Base-by-base conservation (phyloP, 2,329 filamentous ascomycete genomes). In the Curvularia spicifera region DNA sequence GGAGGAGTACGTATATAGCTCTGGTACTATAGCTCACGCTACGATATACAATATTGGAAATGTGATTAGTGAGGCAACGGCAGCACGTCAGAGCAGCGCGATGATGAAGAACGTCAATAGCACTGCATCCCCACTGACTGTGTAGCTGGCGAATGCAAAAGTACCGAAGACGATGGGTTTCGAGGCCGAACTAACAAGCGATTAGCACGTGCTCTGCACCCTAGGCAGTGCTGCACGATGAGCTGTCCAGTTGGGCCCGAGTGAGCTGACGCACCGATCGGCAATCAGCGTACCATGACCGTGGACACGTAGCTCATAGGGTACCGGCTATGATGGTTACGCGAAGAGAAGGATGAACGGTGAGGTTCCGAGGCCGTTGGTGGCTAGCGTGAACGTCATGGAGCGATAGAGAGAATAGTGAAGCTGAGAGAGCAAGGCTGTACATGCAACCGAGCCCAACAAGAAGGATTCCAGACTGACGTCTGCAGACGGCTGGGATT, bases 291-390 rank as follows among this genome's bases (percentile, higher is more conserved):
- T 68, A 61, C 75, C 75, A 65, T 60, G 62, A 67, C 61, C 51
- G 60, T 68, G 75, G 75, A 62, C 69, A 64, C 33, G 63, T 57
- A 62, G 64, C 66, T 75, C 62, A 77, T 76, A 76, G 75, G 74
- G 56, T 76, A 77, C 74, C 74, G 50, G 58, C 61, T 60, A 48
- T 60, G 49, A 48, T 52, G 44, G 31, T 22, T 42, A 37, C 22
- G 61, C 51, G 28, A 51, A 51, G 51, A 59, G 60, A 57, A 64
- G 20, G 56, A 56, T 51, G 65, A 59, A 65, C 58, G 58, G 58
- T 57, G 56, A 61, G 53, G 56, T 56, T 46, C 51, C 43, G 40
- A 37, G 12, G 53, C 54, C 60, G 57, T 67, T 60, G 68, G 69
- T 71, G 65, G 69, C 46, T 60, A 55, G 50, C 42, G 29, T 52